A percentile compares a stretch with the other conserved stretches of the same genome.
These are phyloP conservation scores for Fusarium gaditjirri DNA, from an alignment of 2,329 filamentous ascomycete species.

Conservation along the genomic window DNA sequence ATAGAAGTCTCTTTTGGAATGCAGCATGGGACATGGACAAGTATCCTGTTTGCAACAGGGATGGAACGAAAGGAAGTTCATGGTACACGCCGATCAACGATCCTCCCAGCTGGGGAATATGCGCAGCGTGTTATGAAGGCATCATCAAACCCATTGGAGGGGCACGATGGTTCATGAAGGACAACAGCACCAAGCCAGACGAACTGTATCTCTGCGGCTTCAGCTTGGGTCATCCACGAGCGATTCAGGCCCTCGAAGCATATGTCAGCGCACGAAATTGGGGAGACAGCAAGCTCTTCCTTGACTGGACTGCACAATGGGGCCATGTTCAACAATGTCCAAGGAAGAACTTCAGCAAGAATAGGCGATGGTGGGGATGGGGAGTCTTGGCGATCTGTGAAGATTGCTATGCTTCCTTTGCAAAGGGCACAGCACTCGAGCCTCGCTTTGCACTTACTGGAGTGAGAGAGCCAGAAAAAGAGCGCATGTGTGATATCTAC, in stretches of 20 bases:
- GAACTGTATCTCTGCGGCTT: conserved; percentile 48
- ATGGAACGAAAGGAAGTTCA: conserved; percentile 44
- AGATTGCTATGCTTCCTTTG: conserved; percentile 51
- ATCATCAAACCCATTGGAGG: conserved; percentile 48
- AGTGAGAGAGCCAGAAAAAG: conserved; percentile 9
- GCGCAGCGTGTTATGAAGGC: conserved; percentile 49
- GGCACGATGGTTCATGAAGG: conserved; percentile 45
- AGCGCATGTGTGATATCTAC: conserved; percentile 52
- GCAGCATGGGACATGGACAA: conserved; percentile 42
- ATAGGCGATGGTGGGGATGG: conserved; percentile 51
- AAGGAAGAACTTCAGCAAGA: conserved; percentile 12
- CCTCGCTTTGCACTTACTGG: conserved; percentile 45
- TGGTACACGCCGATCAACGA: conserved; percentile 52
- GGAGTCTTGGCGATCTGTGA: conserved; percentile 49
- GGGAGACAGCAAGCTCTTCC: conserved; percentile 41
- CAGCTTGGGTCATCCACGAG: conserved; percentile 47
- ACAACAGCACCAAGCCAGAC: conserved; percentile 9
- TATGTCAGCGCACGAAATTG: conserved; percentile 45
- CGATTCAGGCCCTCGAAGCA: conserved; percentile 34
- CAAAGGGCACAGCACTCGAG: conserved; percentile 44
- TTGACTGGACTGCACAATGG: conserved; percentile 45
- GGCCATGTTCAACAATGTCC: conserved; percentile 45
- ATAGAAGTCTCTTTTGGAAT: conserved; percentile 50
- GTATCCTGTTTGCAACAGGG: conserved; percentile 46
- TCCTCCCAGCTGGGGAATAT: conserved; percentile 50